Percentiles rank a stretch among this genome's conserved stretches.
Evolutionary conservation across 495 filamentous ascomycete genomes (phyloP).

Genomic region (Elasticomyces elasticus): DNA sequence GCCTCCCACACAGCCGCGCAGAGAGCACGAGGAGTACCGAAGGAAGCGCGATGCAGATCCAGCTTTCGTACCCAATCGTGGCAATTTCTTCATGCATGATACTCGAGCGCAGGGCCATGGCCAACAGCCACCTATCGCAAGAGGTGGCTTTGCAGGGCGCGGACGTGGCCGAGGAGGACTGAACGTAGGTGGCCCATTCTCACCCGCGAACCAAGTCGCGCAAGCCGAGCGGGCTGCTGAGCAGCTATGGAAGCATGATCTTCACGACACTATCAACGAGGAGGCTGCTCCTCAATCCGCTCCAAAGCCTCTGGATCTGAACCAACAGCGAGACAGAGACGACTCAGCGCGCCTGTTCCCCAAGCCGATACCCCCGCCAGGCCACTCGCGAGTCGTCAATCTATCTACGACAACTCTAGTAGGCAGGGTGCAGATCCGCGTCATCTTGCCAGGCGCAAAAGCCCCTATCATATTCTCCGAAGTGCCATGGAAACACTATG

Average conservation of each 20-base stretch:
- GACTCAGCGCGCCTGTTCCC: constrained; percentile 17
- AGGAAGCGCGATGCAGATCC: constrained; percentile 83
- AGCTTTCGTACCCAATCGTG: constrained; percentile 87
- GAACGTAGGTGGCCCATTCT: constrained; percentile 43
- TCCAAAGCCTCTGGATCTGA: not conserved
- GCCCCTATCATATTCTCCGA: constrained; percentile 58
- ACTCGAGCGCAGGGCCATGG: constrained; percentile 15
- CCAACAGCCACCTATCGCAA: not conserved
- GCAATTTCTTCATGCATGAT: constrained; percentile 95
- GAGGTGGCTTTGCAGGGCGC: constrained; percentile 35
- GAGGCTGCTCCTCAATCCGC: constrained; percentile 14
- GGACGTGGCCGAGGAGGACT: constrained; percentile 47
- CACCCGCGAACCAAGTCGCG: constrained; percentile 43
- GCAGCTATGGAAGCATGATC: constrained; percentile 84
- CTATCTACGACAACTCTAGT: constrained; percentile 58
- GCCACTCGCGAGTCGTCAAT: constrained; percentile 23
- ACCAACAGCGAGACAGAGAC: not conserved
- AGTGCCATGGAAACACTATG: constrained; percentile 74
- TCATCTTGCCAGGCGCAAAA: constrained; percentile 66
- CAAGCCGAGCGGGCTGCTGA: constrained; percentile 49
- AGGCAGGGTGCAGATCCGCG: constrained; percentile 73
- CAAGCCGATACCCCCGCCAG: constrained; percentile 1
- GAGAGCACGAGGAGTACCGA: constrained; percentile 83
- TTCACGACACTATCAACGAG: constrained; percentile 66
- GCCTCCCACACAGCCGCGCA: constrained; percentile 57